Evolutionary conservation across 169 alveolate genomes (phyloP), one percentile per base, ranked within the genome.

Genomic region (Miamiensis avidus): DNA sequence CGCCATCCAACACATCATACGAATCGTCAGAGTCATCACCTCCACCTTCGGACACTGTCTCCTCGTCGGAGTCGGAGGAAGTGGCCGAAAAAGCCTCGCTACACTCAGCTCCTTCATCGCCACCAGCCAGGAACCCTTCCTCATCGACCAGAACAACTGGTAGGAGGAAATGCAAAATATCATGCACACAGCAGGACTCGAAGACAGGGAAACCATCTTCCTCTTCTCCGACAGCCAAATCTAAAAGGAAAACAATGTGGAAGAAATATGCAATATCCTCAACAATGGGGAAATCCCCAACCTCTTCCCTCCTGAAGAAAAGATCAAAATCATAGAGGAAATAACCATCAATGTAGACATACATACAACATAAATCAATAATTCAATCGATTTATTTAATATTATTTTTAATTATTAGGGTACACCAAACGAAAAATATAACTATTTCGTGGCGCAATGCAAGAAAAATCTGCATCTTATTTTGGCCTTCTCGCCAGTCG

Each of bases 251-350:
- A 90, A 94, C 69, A 86, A 91, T 73, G 84, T 96, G 31, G 98
- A 96, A 91, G 95, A 96, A 83, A 91, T 96, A 49, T 93, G 94
- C 85, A 95, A 95, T 89, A 89, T 96, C 77, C 79, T 96, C 29
- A 96, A 95, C 88, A 93, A 92, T 84, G 98, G 98, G 0, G 97
- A 95, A 88, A 95, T 96, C 32, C 97, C 97, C 31, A 94, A 94
- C 88, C 81, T 95, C 64, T 93, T 94, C 85, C 90, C 93, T 76
- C 92, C 81, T 0, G 95, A 95, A 76, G 96, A 95, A 82, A 92
- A 88, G 34, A 90, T 87, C 49, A 91, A 91, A 87, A 86, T 93
- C 6, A 74, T 90, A 75, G 98, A 95, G 83, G 90, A 91, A 32
- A 91, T 95, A 73, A 89, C 73, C 33, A 25, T 32, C 82, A 30